Base-by-base conservation (phyloP, 352 stramenopile genomes). In the Globisporangium splendens region DNA sequence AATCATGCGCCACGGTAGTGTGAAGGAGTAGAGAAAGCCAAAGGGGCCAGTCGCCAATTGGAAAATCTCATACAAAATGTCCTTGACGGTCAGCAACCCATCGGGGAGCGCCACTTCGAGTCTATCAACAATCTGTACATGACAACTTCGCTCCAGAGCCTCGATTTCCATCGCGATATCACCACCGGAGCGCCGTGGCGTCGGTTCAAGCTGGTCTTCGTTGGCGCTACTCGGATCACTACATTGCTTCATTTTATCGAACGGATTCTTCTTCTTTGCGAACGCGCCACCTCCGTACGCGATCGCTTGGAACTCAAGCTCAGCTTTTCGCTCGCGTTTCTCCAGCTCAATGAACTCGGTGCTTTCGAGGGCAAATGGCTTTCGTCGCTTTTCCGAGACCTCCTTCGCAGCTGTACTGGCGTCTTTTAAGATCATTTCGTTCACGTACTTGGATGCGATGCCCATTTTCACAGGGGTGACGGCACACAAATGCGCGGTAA, bases 381-480 rank as follows among this genome's bases (percentile, higher is more conserved):
- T 73, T 3, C 83, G 73, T 11, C 83, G 72, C 53, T 77, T 67
- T 38, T 90, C 75, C 13, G 83, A 81, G 11, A 91, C 73, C 22
- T 67, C 61, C 56, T 91, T 89, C 7, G 88, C 88, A 0, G 77
- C 77, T 13, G 81, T 69, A 20, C 81, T 93, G 8, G 90, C 87
- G 60, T 96, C 85, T 38, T 91, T 83, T 2, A 98, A 64, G 51
- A 93, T 93, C 56, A 89, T 81, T 41, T 96, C 85, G 61, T 95
- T 93, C 31, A 97, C 73, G 53, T 93, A 97, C 61, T 96, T 93
- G 24, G 87, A 72, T 0, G 88, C 86, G 20, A 95, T 78, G 8
- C 87, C 89, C 72, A 98, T 88, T 63, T 90, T 78, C 22, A 96
- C 83, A 4, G 91, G 90, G 17, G 87, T 96, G 49, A 93, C 69